Evolutionary conservation across 371 early-diverging fungal genomes (phyloP), one percentile per base, ranked within the genome.

Genomic region (Gilbertella persicaria): DNA sequence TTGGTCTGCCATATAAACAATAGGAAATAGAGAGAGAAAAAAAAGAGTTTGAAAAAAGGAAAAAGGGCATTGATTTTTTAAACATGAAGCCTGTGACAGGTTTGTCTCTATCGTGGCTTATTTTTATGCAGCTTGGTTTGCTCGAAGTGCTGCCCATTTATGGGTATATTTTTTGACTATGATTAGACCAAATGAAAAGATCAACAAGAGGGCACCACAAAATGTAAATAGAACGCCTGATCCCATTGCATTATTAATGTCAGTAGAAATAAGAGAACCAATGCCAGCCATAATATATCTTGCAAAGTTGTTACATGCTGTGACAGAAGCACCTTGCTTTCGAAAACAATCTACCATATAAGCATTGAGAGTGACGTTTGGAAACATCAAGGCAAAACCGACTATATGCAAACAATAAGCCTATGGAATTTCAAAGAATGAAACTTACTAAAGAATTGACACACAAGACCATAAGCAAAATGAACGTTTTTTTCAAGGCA

Each of bases 261-360:
- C 66, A 9, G 72, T 69, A 1, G 69, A 58, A 20, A 74, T 51
- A 16, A 78, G 46, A 2, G 74, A 58, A 7, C 78, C 72, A 10
- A 70, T 45, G 13, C 78, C 78, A 8, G 74, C 71, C 53, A 66
- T 60, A 2, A 69, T 49, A 30, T 74, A 73, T 17, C 78, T 53
- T 7, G 53, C 58, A 43, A 74, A 68, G 38, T 74, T 78, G 26
- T 74, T 73, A 50, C 78, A 78, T 12, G 78, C 74, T 28, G 75
- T 74, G 2, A 71, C 74, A 19, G 78, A 78, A 2, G 78, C 78
- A 35, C 72, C 58, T 24, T 55, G 58, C 19, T 50, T 60, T 8
- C 68, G 67, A 39, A 67, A 69, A 24, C 72, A 78, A 33, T 78
- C 78, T 3, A 74, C 66, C 44, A 78, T 58, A 21, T 78, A 78